Base-by-base conservation (phyloP, 148 eudicot species). In the Drosera capensis region DNA sequence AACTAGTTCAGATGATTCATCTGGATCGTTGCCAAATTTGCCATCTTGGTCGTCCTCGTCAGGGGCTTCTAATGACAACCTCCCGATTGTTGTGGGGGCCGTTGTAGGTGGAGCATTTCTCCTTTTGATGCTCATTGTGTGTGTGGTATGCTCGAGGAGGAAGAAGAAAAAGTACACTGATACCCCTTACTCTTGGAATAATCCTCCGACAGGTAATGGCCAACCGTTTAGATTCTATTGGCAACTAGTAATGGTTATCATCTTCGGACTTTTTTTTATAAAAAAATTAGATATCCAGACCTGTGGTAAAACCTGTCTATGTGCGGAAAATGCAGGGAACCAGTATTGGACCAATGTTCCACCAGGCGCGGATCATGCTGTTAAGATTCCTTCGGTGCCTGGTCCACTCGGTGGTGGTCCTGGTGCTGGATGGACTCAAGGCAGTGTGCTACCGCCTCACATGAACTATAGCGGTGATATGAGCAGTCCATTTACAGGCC, bases 81-180 rank as follows among this genome's bases (percentile, higher is more conserved):
- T n/a, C 14, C 1, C 45, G 9, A 4, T 41, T 41, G 14, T 20
- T 5, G 1, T 41, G 7, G 45, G 45, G 20, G 45, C 23, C 5
- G 23, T 23, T 4, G 45, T n/a, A 41, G 45, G 23, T 17, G 23
- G 45, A 8, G 45, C 21, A 7, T 14, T 39, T 14, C 23, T 41
- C 14, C 7, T 41, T 20, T 1, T 41, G 7, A 16, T 41, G 45
- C 22, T 41, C 8, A 19, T 41, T 17, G 23, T 41, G 7, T 41
- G 45, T 14, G 6, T 41, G 22, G 23, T 41, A 41, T 41, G 45
- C 45, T 41, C 23, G 7, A 17, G 21, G 23, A 41, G 45, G 21
- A 41, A 41, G 45, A 41, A 41, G 45, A 17, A 23, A 41, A 41
- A 41, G 45, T 23, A 41, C 7, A 20, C 43, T 1, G 23, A 17